A percentile compares a stretch with the other conserved stretches of the same genome.
Evolutionary conservation across 75 land plant genomes (phyloP).

Genomic region (Larix kaempferi): DNA sequence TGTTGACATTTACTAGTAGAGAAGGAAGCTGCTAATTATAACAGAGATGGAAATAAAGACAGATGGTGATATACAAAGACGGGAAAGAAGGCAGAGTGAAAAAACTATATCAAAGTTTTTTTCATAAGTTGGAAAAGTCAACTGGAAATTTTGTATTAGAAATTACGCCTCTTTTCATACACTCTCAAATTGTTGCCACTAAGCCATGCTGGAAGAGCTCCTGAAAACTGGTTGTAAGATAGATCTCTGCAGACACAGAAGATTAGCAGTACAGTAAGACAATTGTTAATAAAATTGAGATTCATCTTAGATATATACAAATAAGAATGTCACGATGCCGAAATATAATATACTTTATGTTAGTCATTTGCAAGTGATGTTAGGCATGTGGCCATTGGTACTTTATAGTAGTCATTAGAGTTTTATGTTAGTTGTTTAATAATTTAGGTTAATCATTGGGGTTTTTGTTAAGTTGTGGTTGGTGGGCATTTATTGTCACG

Average conservation of each 20-base stretch:
- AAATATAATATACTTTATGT: too few species aligned
- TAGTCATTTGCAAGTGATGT: too few species aligned
- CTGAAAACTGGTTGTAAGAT: slow-evolving; percentile 11
- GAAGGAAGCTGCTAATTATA: neutral
- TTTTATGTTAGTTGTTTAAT: too few species aligned
- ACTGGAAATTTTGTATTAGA: neutral
- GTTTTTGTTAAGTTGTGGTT: too few species aligned
- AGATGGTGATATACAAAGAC: neutral
- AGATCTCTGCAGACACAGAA: neutral
- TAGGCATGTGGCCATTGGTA: neutral
- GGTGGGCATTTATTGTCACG: too few species aligned
- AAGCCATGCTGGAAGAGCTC: slow-evolving; percentile 1
- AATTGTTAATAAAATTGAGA: neutral
- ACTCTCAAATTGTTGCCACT: neutral
- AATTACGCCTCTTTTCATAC: neutral
- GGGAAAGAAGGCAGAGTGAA: neutral
- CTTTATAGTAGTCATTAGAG: too few species aligned
- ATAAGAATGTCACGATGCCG: too few species aligned
- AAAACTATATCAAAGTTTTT: neutral
- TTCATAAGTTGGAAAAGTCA: neutral
- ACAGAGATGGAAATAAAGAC: neutral
- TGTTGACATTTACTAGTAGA: neutral
- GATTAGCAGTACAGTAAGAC: neutral
- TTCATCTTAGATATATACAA: neutral
- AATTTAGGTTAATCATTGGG: too few species aligned